These are phyloP conservation scores for Teratosphaeria epicoccoides DNA, from an alignment of 2,329 filamentous ascomycete species.

Conservation along the genomic window DNA sequence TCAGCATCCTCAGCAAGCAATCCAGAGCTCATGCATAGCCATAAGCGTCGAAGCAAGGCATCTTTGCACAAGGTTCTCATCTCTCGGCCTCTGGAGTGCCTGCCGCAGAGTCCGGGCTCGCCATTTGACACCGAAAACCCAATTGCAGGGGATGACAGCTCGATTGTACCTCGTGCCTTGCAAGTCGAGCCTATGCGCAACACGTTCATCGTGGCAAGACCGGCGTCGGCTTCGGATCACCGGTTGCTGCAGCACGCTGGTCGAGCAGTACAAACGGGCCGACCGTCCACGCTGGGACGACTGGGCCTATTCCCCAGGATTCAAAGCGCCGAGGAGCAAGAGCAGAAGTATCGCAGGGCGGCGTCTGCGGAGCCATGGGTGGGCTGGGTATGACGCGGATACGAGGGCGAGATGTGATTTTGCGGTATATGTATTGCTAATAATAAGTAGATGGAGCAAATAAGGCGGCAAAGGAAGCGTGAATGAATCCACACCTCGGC, in stretches of 20 bases:
- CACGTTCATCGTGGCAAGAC: slow-evolving; percentile 2
- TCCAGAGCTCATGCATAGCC: slow-evolving; percentile 21
- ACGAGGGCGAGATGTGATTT: no score
- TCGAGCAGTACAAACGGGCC: slow-evolving; percentile 1
- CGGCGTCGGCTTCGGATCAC: neutral
- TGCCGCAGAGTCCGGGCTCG: slow-evolving; percentile 14
- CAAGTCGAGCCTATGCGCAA: slow-evolving; percentile 4
- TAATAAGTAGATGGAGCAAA: no score
- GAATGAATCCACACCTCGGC: no score
- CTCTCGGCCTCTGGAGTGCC: slow-evolving; percentile 15
- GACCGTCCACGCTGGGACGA: neutral
- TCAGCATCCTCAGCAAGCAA: slow-evolving; percentile 17
- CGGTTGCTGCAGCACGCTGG: neutral
- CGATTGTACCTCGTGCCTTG: slow-evolving; percentile 1
- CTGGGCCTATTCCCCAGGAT: neutral
- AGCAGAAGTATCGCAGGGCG: neutral
- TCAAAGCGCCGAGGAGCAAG: neutral
- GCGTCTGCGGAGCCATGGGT: neutral
- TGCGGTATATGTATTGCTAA: neutral
- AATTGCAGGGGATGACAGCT: neutral
- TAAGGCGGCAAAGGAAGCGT: no score
- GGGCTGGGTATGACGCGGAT: neutral
- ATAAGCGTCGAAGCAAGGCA: slow-evolving; percentile 10
- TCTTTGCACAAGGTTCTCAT: slow-evolving; percentile 8
- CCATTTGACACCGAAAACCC: neutral